These are phyloP conservation scores for Chytriomyces sp. DNA, from an alignment of 192 early-diverging fungal genomes.

Conservation along the genomic window DNA sequence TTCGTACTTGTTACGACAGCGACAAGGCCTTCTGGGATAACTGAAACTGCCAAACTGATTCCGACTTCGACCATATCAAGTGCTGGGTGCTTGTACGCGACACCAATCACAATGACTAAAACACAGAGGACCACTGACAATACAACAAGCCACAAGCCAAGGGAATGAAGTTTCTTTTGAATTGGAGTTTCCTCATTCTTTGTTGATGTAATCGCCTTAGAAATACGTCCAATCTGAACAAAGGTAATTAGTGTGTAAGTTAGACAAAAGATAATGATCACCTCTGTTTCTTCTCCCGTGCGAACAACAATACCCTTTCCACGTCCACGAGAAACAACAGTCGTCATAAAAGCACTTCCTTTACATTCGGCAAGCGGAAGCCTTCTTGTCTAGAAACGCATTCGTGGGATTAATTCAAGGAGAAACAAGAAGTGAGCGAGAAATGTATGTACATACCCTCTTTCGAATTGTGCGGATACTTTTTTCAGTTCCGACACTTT, in stretches of 20 bases:
- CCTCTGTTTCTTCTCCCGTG: conserved; percentile 82
- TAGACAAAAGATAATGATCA: conserved; percentile 15
- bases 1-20: conserved; percentile 81
- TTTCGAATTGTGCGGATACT: conserved; percentile 65
- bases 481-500: conserved; percentile 83
- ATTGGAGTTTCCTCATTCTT: conserved; percentile 49
- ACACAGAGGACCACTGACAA: conserved; percentile 81
- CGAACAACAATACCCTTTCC: conserved; percentile 91
- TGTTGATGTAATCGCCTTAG: conserved; percentile 73
- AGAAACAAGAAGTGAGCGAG: neutral
- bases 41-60: conserved; percentile 90
- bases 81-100: conserved; percentile 68
- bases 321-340: conserved; percentile 85
- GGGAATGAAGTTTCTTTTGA: conserved; percentile 64
- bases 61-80: conserved; percentile 81
- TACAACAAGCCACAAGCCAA: conserved; percentile 85
- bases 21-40: conserved; percentile 97
- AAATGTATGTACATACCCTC: conserved; percentile 43
- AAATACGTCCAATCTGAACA: conserved; percentile 86
- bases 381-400: conserved; percentile 54
- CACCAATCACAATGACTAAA: conserved; percentile 80
- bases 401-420: neutral
- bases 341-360: conserved; percentile 97
- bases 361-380: conserved; percentile 90
- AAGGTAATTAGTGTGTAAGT: neutral